Conservation (phyloP, 169 alveolate species). For the Cystoisospora suis region DNA sequence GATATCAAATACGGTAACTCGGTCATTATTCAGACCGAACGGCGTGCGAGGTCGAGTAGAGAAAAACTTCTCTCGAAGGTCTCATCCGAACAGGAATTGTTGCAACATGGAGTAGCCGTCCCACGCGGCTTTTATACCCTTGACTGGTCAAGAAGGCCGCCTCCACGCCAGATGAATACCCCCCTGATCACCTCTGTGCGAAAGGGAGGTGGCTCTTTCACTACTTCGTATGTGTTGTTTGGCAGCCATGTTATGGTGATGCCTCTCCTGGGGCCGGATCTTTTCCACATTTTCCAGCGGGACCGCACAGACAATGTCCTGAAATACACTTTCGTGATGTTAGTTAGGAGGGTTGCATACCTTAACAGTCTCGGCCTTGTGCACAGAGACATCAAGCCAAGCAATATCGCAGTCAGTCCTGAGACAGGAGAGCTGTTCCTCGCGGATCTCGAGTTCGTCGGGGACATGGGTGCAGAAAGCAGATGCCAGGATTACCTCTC, state of each 20-base stretch:
- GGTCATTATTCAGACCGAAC: background rate
- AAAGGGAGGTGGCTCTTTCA: background rate
- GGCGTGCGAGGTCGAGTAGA: background rate
- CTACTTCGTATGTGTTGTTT: background rate
- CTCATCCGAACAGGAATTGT: background rate
- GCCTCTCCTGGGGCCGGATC: background rate
- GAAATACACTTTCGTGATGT: background rate
- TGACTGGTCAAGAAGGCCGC: background rate
- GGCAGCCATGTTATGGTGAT: background rate
- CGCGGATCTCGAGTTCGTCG: background rate
- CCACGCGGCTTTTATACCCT: background rate
- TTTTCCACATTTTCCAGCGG: background rate
- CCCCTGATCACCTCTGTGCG: background rate
- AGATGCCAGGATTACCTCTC: background rate
- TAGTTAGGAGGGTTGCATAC: background rate
- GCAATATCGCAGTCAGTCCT: background rate
- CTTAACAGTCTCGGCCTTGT: background rate
- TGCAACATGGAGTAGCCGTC: background rate
- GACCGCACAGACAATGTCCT: background rate
- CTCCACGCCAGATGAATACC: background rate
- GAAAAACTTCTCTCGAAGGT: background rate
- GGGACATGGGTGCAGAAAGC: background rate
- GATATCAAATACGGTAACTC: background rate
- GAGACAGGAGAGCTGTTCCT: background rate
- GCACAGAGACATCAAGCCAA: background rate